Percentiles rank a stretch among this genome's conserved stretches.
Evolutionary conservation across 2,329 filamentous ascomycete species (phyloP).

Genomic region (Botrytis elliptica): DNA sequence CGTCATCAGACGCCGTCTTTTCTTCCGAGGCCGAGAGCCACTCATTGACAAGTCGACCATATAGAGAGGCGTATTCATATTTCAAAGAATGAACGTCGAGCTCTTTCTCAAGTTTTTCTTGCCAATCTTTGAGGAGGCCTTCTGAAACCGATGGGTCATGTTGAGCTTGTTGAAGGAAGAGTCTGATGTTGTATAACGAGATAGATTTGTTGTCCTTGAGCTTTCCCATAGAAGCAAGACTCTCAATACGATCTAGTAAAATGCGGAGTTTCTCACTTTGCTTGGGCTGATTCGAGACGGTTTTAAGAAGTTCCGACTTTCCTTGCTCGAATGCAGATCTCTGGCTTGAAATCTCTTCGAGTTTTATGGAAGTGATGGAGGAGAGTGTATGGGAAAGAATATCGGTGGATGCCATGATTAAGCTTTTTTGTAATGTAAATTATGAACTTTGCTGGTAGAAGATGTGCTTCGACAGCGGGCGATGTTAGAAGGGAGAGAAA

Average conservation of each 20-base stretch:
- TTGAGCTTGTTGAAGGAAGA: slow-evolving; percentile 51
- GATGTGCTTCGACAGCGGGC: background rate
- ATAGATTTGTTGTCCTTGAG: slow-evolving; percentile 26
- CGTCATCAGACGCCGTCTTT: slow-evolving; percentile 31
- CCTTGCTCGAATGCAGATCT: slow-evolving; percentile 48
- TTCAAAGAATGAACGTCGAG: slow-evolving; percentile 49
- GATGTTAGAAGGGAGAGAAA: background rate
- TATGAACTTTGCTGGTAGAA: background rate
- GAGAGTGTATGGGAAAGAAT: slow-evolving; percentile 52
- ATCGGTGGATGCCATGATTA: slow-evolving; percentile 40
- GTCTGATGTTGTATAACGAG: slow-evolving; percentile 43
- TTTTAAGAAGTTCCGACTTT: slow-evolving; percentile 45
- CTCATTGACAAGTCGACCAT: slow-evolving; percentile 53
- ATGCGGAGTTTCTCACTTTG: slow-evolving; percentile 38
- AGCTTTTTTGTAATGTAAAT: background rate
- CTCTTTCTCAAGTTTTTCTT: slow-evolving; percentile 47
- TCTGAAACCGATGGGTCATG: slow-evolving; percentile 53
- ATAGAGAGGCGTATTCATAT: slow-evolving; percentile 55
- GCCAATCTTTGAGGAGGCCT: slow-evolving; percentile 46
- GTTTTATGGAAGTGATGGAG: slow-evolving; percentile 55
- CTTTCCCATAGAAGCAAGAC: slow-evolving; percentile 39
- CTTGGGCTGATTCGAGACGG: slow-evolving; percentile 34
- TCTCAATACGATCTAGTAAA: slow-evolving; percentile 42
- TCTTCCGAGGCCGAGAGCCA: slow-evolving; percentile 47
- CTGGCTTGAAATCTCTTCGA: slow-evolving; percentile 53